Evolutionary conservation across 306 rosid genomes (phyloP).

Genomic region (Gastrolobium villosum): DNA sequence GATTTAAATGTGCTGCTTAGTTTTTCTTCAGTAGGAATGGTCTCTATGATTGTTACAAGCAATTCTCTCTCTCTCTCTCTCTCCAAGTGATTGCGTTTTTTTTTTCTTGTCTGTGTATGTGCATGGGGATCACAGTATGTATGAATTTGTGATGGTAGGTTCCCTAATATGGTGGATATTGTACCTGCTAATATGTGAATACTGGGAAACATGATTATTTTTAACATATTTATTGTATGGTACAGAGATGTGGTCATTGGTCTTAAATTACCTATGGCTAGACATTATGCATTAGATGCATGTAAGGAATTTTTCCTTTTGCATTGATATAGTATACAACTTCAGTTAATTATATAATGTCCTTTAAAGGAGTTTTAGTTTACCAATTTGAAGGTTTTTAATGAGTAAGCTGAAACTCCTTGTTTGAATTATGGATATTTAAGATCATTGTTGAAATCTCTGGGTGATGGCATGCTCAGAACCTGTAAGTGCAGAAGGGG

Average conservation of each 20-base stretch:
- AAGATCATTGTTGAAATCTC: constrained; percentile 47
- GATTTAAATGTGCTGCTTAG: background rate
- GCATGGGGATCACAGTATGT: background rate
- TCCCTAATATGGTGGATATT: background rate
- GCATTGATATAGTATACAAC: background rate
- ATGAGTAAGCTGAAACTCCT: constrained; percentile 42
- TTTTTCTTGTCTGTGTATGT: background rate
- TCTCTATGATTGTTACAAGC: background rate
- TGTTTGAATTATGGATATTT: constrained; percentile 42
- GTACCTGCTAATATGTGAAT: background rate
- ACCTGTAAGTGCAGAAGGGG: constrained; percentile 55
- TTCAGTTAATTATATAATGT: constrained; percentile 24
- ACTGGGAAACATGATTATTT: too few species aligned
- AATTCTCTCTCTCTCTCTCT: background rate
- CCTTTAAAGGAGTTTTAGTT: constrained; percentile 37
- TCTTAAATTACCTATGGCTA: background rate
- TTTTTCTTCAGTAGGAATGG: background rate
- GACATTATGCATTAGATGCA: constrained; percentile 22
- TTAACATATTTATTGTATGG: background rate
- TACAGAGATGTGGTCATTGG: background rate
- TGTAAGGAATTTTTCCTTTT: constrained; percentile 15
- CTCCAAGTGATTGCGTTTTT: too few species aligned
- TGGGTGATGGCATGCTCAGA: constrained; percentile 70
- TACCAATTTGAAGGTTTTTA: constrained; percentile 45
- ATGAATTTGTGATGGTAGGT: background rate